Percentiles rank a stretch among this genome's conserved stretches.
These are phyloP conservation scores for Phytophthora sansomeana DNA, from an alignment of 352 stramenopile genomes.

Conservation along the genomic window DNA sequence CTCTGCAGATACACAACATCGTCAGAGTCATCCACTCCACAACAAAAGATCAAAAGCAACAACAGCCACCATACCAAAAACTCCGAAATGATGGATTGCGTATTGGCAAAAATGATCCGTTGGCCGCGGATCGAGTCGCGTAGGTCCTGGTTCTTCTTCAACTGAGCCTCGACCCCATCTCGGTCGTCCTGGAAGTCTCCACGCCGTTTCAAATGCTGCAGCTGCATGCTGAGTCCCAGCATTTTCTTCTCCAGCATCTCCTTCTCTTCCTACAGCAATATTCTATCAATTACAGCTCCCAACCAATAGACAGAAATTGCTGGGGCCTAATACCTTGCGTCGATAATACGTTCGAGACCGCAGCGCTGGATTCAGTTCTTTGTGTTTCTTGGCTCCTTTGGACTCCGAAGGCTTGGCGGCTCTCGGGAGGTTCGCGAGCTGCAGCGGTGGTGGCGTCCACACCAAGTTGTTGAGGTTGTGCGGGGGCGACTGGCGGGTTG, in stretches of 20 bases:
- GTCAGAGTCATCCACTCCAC: constrained; percentile 1
- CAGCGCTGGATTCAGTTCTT: constrained; percentile 25
- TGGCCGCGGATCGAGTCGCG: constrained; percentile 44
- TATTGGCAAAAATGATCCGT: constrained; percentile 46
- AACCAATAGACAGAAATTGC: not conserved
- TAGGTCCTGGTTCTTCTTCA: constrained; percentile 40
- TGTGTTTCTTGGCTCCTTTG: constrained; percentile 2
- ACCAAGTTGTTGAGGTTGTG: constrained; percentile 8
- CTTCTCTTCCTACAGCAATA: constrained; percentile 44
- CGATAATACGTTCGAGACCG: constrained; percentile 38
- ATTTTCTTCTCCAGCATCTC: constrained; percentile 43
- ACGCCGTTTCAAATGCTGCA: constrained; percentile 33
- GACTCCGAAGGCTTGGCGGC: not conserved
- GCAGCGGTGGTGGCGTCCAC: constrained; percentile 15
- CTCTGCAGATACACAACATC: constrained; percentile 21
- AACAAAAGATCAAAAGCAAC: not conserved
- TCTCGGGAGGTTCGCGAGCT: constrained; percentile 3
- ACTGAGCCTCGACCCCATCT: constrained; percentile 16
- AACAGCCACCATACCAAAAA: constrained; percentile 47
- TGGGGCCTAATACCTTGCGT: constrained; percentile 26
- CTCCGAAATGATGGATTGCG: constrained; percentile 42
- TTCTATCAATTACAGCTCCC: not conserved
- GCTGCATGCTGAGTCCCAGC: constrained; percentile 33
- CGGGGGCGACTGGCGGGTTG: not conserved
- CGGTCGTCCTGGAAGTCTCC: constrained; percentile 17